Percentiles rank a stretch among this genome's conserved stretches.
phyloP scores from a whole-genome alignment of 2,329 filamentous ascomycete species.

The Peltaster fructicola region DNA sequence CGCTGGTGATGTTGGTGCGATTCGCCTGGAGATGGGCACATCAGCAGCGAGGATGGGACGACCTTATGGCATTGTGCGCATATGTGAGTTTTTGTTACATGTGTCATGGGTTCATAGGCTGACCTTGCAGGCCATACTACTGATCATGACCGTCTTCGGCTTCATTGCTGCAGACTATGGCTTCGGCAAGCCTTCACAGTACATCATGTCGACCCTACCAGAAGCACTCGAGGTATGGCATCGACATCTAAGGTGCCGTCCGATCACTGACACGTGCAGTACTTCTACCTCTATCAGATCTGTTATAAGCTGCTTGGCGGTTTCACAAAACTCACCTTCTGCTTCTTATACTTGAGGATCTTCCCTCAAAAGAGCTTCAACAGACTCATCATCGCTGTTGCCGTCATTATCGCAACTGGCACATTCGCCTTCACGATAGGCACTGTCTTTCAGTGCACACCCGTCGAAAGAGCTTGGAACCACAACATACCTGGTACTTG shows the following conservation, averaged over 20 bases:
- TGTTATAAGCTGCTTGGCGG: constrained; percentile 12
- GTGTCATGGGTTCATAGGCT: not conserved
- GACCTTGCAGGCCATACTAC: constrained; percentile 3
- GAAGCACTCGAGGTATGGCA: constrained; percentile 3
- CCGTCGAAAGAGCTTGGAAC: constrained; percentile 10
- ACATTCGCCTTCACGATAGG: constrained; percentile 10
- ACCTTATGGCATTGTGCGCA: constrained; percentile 9
- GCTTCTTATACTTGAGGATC: constrained; percentile 11
- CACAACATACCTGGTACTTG: constrained; percentile 7
- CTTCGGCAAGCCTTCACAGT: constrained; percentile 10
- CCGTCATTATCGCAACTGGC: constrained; percentile 6
- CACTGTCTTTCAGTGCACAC: constrained; percentile 12
- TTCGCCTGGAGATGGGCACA: constrained; percentile 8
- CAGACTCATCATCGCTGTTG: constrained; percentile 4
- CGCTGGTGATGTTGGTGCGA: constrained; percentile 7
- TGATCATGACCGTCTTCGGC: constrained; percentile 9
- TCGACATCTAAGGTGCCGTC: not conserved
- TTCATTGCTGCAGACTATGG: constrained; percentile 9
- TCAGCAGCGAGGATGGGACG: constrained; percentile 9
- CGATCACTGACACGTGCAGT: constrained; percentile 8
- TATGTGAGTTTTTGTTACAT: constrained; percentile 5
- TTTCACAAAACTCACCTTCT: constrained; percentile 14
- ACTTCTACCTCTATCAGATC: constrained; percentile 14
- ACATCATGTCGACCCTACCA: constrained; percentile 6
- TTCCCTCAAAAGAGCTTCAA: constrained; percentile 7